Conservation (phyloP, 352 stramenopile species). For the Phytophthora sp. region DNA sequence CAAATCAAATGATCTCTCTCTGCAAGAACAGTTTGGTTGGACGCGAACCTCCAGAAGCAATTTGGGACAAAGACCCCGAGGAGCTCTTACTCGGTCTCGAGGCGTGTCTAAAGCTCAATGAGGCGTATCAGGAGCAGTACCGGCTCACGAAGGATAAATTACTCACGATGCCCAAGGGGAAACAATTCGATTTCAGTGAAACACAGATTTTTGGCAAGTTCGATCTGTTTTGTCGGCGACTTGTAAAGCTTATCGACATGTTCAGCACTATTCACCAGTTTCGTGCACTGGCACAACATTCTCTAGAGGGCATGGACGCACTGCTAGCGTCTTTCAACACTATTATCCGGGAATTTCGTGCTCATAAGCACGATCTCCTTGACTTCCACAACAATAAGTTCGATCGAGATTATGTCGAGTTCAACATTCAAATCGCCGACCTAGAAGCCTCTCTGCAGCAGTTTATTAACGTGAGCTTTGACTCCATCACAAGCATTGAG, state of each 20-base stretch:
- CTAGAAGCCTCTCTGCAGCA: constrained; percentile 88
- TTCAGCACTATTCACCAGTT: constrained; percentile 94
- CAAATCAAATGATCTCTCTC: constrained; percentile 89
- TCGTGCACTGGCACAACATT: constrained; percentile 84
- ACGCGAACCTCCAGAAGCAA: constrained; percentile 56
- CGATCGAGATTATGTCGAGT: constrained; percentile 94
- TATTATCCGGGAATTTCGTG: constrained; percentile 83
- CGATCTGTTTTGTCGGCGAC: constrained; percentile 87
- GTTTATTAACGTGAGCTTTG: constrained; percentile 92
- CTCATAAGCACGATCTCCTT: constrained; percentile 85
- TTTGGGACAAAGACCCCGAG: constrained; percentile 83
- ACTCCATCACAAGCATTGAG: constrained; percentile 90
- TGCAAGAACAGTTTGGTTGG: constrained; percentile 79
- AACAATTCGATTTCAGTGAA: constrained; percentile 92
- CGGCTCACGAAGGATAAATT: constrained; percentile 90
- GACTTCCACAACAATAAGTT: constrained; percentile 93
- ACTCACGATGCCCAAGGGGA: constrained; percentile 88
- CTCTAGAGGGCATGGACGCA: constrained; percentile 91
- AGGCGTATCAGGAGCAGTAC: constrained; percentile 93
- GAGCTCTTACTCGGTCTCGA: constrained; percentile 72
- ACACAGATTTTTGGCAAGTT: constrained; percentile 93
- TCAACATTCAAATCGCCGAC: constrained; percentile 93
- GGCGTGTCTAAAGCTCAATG: constrained; percentile 84
- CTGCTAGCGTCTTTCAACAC: constrained; percentile 81
- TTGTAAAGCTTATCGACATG: constrained; percentile 93